Conservation (phyloP, 176 grass and related monocot genomes). For the Dactylis glomerata region DNA sequence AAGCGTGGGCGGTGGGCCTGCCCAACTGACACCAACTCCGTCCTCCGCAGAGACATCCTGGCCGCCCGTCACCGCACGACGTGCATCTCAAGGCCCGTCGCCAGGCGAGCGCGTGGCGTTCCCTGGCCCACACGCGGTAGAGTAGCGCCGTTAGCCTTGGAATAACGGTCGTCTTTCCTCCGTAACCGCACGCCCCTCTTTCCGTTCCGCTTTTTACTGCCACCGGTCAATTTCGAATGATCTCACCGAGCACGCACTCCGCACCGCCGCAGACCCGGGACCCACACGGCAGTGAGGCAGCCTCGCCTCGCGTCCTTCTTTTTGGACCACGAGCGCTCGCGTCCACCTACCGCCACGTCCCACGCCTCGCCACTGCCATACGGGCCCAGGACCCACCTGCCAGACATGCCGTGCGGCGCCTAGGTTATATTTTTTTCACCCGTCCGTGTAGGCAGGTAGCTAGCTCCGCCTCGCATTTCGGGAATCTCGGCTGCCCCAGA, state of each 20-base stretch:
- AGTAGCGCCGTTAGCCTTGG: not conserved
- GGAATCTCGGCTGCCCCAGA: slow-evolving; percentile 35
- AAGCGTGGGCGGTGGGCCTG: slow-evolving; percentile 2
- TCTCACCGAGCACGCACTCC: not conserved
- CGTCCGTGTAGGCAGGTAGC: not conserved
- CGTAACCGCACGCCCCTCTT: slow-evolving; percentile 2
- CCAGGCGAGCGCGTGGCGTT: too few species aligned
- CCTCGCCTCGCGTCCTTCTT: not conserved
- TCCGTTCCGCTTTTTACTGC: slow-evolving; percentile 2
- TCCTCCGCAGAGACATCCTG: not conserved
- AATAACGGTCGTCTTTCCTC: not conserved
- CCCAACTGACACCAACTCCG: slow-evolving; percentile 26
- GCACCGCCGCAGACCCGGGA: not conserved
- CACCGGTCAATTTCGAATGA: not conserved
- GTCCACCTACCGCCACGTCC: not conserved
- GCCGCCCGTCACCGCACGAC: not conserved
- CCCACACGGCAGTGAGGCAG: not conserved
- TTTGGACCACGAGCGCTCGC: slow-evolving; percentile 2
- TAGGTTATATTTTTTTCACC: slow-evolving; percentile 11
- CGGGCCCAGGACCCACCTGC: not conserved
- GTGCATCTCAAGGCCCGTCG: not conserved
- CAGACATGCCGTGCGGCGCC: not conserved
- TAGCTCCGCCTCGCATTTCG: slow-evolving; percentile 28
- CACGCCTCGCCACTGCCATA: not conserved
- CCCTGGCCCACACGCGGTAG: not conserved